Conservation (phyloP, 179 eudicot species). For the Amaranthus tricolor region DNA sequence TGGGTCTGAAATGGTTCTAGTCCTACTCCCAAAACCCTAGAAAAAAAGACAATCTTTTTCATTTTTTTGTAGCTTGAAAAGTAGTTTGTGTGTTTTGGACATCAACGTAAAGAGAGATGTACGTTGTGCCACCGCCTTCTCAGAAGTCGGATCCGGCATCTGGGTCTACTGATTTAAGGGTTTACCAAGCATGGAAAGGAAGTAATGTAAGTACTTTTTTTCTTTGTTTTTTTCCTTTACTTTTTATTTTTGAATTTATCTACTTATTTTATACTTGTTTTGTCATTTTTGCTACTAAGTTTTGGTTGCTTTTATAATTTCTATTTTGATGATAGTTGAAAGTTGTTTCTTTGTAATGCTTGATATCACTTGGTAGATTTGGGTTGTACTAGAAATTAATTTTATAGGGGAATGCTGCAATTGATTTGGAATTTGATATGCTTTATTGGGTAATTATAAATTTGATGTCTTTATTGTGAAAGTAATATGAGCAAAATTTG, state of each 20-base stretch:
- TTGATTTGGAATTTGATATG: conserved; percentile 14
- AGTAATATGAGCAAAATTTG: conserved; percentile 6
- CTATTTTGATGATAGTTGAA: background rate
- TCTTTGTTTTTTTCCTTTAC: background rate
- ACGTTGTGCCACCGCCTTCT: conserved; percentile 78
- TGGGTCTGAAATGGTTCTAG: conserved; percentile 16
- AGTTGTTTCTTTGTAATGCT: conserved; percentile 4
- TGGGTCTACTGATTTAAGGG: conserved; percentile 52
- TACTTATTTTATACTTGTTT: background rate
- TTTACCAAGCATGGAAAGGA: conserved; percentile 91
- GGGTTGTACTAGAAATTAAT: background rate
- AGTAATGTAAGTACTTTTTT: conserved; percentile 66
- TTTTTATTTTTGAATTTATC: background rate
- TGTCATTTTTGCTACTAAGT: background rate
- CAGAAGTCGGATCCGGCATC: conserved; percentile 65
- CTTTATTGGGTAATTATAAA: conserved; percentile 11
- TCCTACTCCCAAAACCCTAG: conserved; percentile 16
- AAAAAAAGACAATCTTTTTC: conserved; percentile 19
- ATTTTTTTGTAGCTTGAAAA: conserved; percentile 19
- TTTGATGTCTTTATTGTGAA: conserved; percentile 5
- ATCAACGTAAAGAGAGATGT: conserved; percentile 43
- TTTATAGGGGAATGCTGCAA: conserved; percentile 13
- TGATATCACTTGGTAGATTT: conserved; percentile 20
- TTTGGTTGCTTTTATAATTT: background rate
- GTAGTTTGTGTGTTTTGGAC: conserved; percentile 11